Conservation (phyloP, 176 grass and related monocot genomes). For the Oryza longistaminata region DNA sequence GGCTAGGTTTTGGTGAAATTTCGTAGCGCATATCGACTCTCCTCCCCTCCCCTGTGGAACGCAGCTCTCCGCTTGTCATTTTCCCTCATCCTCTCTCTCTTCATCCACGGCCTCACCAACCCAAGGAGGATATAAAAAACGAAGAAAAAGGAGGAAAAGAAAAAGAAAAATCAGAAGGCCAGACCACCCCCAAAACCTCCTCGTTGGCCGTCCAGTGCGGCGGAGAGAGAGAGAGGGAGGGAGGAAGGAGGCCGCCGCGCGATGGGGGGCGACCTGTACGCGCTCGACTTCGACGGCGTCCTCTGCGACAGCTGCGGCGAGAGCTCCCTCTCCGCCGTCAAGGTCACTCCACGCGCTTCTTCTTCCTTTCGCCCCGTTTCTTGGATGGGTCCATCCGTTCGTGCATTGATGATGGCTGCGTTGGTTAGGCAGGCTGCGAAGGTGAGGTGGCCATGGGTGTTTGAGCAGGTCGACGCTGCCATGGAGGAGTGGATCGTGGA, state of each 20-base stretch:
- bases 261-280: slow-evolving; percentile 77
- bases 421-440: slow-evolving; percentile 71
- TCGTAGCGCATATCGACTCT: background rate
- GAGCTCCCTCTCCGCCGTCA: slow-evolving; percentile 90
- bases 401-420: background rate
- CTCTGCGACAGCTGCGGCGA: slow-evolving; percentile 95
- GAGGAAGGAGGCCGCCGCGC: background rate
- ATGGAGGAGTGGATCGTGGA: slow-evolving; percentile 85
- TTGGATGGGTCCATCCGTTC: background rate
- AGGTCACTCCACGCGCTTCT: slow-evolving; percentile 35
- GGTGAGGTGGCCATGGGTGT: slow-evolving; percentile 78
- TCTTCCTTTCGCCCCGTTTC: background rate
- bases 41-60: background rate
- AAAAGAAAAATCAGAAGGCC: background rate
- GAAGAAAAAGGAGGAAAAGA: too few relatives aligned
- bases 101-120: background rate
- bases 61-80: background rate
- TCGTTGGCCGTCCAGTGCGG: background rate
- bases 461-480: slow-evolving; percentile 53
- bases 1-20: too few relatives aligned
- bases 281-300: slow-evolving; percentile 92
- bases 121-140: background rate
- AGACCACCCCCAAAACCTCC: too few relatives aligned
- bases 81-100: background rate
- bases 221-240: background rate